Conservation (phyloP, 176 grass and related monocot species). For the Chloris gayana region DNA sequence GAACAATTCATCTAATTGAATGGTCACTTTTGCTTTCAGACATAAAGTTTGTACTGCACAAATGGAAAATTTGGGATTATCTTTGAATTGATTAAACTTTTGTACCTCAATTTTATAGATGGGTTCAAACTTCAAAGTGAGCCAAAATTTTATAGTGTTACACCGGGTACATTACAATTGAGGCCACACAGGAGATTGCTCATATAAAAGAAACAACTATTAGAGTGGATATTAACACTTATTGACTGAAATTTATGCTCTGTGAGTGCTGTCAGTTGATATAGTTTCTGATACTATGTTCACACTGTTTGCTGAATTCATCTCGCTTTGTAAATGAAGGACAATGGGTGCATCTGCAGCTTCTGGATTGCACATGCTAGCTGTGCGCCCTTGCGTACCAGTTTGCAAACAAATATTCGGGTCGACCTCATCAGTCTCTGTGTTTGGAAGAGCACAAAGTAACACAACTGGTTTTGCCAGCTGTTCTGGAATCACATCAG, state of each 20-base stretch:
- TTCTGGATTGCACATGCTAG: conserved; percentile 50
- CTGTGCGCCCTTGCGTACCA: conserved; percentile 39
- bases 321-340: conserved; percentile 6
- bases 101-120: background rate
- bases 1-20: background rate
- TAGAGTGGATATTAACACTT: background rate
- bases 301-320: background rate
- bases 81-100: background rate
- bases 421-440: conserved; percentile 30
- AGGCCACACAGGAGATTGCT: no score
- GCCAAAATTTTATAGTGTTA: background rate
- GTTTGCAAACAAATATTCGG: conserved; percentile 38
- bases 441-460: conserved; percentile 31
- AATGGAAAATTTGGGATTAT: background rate
- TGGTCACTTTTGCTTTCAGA: background rate
- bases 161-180: no score
- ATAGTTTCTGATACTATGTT: background rate
- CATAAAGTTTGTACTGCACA: background rate
- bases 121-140: background rate
- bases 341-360: conserved; percentile 60
- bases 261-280: background rate
- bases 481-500: conserved; percentile 16
- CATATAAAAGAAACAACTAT: background rate
- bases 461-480: conserved; percentile 31
- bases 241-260: background rate